Evolutionary conservation across 1,284 basidiomycete species (phyloP).

Genomic region (Phylloboletellus chloephorus): DNA sequence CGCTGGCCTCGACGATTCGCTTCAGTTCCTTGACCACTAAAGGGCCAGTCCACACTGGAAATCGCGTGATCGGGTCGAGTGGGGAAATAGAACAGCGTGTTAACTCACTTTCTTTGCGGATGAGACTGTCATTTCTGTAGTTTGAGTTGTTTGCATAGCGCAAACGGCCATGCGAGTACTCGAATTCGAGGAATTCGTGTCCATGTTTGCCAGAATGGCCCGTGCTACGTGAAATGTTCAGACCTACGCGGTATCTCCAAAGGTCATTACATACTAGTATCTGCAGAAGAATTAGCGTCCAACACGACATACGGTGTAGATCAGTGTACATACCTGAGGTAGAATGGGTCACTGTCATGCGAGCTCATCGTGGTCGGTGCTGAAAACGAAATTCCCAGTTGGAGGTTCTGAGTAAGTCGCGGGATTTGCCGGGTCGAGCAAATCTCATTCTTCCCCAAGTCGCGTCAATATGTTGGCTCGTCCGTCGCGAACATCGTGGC

Average conservation of each 20-base stretch:
- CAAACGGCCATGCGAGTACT: slow-evolving; percentile 93
- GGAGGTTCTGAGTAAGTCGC: not conserved
- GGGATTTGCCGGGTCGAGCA: slow-evolving; percentile 17
- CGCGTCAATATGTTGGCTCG: slow-evolving; percentile 21
- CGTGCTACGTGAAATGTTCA: slow-evolving; percentile 50
- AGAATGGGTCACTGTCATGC: slow-evolving; percentile 69
- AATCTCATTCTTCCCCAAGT: not conserved
- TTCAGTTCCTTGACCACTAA: slow-evolving; percentile 91
- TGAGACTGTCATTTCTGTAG: slow-evolving; percentile 94
- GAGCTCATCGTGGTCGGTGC: slow-evolving; percentile 40
- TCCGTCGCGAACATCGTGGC: slow-evolving; percentile 14
- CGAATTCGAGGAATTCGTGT: slow-evolving; percentile 98
- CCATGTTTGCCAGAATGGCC: slow-evolving; percentile 95
- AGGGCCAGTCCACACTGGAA: slow-evolving; percentile 88
- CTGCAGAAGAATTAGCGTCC: slow-evolving; percentile 38
- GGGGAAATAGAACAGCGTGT: not conserved
- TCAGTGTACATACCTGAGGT: slow-evolving; percentile 60
- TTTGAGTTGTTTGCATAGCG: slow-evolving; percentile 99
- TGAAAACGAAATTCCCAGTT: slow-evolving; percentile 9
- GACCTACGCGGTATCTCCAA: not conserved
- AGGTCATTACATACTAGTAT: slow-evolving; percentile 67
- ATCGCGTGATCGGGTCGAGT: slow-evolving; percentile 3
- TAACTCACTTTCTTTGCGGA: slow-evolving; percentile 93
- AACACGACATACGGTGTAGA: not conserved
- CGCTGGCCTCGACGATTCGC: slow-evolving; percentile 89